Evolutionary conservation across 2,329 filamentous ascomycete genomes (phyloP).

Genomic region (Alternaria ethzedia): DNA sequence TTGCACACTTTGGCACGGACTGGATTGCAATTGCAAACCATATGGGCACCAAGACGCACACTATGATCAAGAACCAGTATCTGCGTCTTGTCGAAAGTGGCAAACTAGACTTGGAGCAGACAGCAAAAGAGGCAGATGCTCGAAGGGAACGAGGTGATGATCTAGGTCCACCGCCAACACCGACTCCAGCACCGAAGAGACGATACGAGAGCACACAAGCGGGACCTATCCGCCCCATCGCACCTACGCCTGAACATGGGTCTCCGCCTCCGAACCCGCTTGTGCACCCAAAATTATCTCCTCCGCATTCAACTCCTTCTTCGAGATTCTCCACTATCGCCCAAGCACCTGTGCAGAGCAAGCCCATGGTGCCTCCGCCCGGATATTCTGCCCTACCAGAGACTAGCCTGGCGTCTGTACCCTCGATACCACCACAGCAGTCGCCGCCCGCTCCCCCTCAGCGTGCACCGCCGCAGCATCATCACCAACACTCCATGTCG

Average conservation of each 20-base stretch:
- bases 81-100: slow-evolving; percentile 54
- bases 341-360: slow-evolving; percentile 39
- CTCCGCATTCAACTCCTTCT: slow-evolving; percentile 36
- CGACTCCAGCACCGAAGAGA: slow-evolving; percentile 55
- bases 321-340: slow-evolving; percentile 41
- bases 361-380: slow-evolving; percentile 32
- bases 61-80: slow-evolving; percentile 72
- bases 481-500: slow-evolving; percentile 33
- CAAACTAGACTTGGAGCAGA: slow-evolving; percentile 50
- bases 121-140: slow-evolving; percentile 52
- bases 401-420: slow-evolving; percentile 33
- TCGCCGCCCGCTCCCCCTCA: slow-evolving; percentile 36
- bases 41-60: slow-evolving; percentile 83
- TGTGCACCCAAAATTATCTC: slow-evolving; percentile 47
- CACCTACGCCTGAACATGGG: slow-evolving; percentile 55
- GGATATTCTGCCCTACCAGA: slow-evolving; percentile 34
- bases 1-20: slow-evolving; percentile 79
- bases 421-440: slow-evolving; percentile 38
- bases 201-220: slow-evolving; percentile 54
- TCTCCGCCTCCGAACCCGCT: slow-evolving; percentile 34
- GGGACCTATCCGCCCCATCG: slow-evolving; percentile 51
- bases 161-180: slow-evolving; percentile 56
- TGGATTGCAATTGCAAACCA: slow-evolving; percentile 76
- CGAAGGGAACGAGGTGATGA: slow-evolving; percentile 54
- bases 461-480: slow-evolving; percentile 34